phyloP scores from a whole-genome alignment of 768 basidiomycete genomes.

The Russula compacta region DNA sequence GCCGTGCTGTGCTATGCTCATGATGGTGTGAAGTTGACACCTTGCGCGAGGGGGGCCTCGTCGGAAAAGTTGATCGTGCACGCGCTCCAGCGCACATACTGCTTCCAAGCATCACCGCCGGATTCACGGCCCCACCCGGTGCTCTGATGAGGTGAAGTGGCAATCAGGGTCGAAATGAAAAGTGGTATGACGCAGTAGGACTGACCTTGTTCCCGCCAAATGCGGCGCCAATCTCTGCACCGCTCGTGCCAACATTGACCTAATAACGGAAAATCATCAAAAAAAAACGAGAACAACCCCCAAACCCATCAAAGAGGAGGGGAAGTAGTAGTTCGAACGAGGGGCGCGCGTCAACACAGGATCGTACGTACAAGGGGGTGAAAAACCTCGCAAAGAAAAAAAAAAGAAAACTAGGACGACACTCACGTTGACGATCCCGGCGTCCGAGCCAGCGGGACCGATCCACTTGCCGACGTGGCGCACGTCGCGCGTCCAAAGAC shows the following conservation, averaged over 20 bases:
- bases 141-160: conserved; percentile 37
- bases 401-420: neutral
- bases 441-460: conserved; percentile 80
- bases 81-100: conserved; percentile 86
- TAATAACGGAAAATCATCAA: no score
- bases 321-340: neutral
- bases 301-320: no score
- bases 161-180: neutral
- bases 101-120: conserved; percentile 98
- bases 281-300: no score
- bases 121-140: conserved; percentile 95
- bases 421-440: conserved; percentile 86
- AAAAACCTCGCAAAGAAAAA: no score
- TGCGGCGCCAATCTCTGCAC: conserved; percentile 73
- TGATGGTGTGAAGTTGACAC: conserved; percentile 68
- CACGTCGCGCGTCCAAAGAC: conserved; percentile 83
- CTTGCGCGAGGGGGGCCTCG: conserved; percentile 84
- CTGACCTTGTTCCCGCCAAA: conserved; percentile 91
- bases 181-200: neutral
- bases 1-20: neutral
- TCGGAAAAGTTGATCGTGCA: conserved; percentile 93
- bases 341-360: neutral
- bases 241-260: conserved; percentile 61
- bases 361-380: no score
- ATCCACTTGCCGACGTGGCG: conserved; percentile 86